Conservation (phyloP, 106 monocot species). For the Posidonia australis region DNA sequence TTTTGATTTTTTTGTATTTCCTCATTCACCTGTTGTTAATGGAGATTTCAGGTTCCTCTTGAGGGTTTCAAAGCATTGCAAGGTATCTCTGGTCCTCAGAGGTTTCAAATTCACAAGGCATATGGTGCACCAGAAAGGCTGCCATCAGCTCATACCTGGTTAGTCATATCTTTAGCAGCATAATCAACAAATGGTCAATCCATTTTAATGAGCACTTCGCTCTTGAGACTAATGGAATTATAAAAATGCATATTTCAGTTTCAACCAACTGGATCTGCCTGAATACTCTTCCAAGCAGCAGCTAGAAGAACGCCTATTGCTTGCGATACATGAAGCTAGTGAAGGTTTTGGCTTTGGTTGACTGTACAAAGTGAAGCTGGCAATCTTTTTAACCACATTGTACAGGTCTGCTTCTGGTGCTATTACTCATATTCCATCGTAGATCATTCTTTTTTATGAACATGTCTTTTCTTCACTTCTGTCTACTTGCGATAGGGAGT, state of each 20-base stretch:
- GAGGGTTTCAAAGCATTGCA: constrained; percentile 74
- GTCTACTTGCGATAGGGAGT: too few species aligned
- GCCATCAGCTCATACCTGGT: constrained; percentile 82
- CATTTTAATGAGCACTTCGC: too few species aligned
- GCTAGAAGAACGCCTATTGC: constrained; percentile 51
- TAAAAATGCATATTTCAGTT: constrained; percentile 7
- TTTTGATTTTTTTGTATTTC: too few species aligned
- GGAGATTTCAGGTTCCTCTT: constrained; percentile 42
- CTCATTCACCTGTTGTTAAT: too few species aligned
- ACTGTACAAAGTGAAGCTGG: neutral
- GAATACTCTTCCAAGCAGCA: constrained; percentile 65
- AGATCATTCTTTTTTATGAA: too few species aligned
- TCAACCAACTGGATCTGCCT: constrained; percentile 71
- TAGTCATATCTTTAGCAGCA: neutral
- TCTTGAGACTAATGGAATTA: neutral
- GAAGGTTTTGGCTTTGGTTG: constrained; percentile 88
- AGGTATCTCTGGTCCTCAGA: constrained; percentile 62
- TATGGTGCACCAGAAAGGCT: constrained; percentile 72
- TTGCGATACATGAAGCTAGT: constrained; percentile 77
- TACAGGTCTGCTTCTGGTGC: too few species aligned
- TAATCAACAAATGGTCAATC: neutral
- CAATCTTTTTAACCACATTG: too few species aligned
- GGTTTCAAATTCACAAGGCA: constrained; percentile 80
- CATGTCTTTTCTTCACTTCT: too few species aligned
- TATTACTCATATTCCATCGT: too few species aligned